These are phyloP conservation scores for Cucurbita moschata DNA, from an alignment of 306 rosid genomes.

Conservation along the genomic window DNA sequence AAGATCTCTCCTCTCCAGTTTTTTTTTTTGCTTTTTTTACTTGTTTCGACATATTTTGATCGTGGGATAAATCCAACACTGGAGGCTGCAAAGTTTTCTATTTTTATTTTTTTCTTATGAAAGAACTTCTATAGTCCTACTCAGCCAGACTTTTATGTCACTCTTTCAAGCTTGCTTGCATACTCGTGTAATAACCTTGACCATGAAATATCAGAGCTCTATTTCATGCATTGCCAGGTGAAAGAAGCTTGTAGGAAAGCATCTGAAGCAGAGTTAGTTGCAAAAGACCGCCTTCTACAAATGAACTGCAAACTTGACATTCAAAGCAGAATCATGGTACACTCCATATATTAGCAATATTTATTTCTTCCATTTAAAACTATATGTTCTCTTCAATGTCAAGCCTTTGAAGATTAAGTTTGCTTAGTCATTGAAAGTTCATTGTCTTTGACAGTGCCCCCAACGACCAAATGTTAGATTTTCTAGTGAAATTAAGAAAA, in stretches of 20 bases:
- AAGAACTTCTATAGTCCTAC: neutral
- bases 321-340: slow-evolving; percentile 56
- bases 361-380: neutral
- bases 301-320: slow-evolving; percentile 60
- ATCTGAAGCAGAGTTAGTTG: slow-evolving; percentile 40
- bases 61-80: too few relatives aligned
- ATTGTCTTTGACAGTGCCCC: slow-evolving; percentile 32
- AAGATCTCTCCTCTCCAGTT: too few relatives aligned
- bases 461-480: slow-evolving; percentile 60
- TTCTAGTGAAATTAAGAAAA: slow-evolving; percentile 33
- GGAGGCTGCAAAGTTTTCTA: neutral
- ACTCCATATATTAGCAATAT: neutral
- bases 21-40: too few relatives aligned
- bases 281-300: slow-evolving; percentile 37
- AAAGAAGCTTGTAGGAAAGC: slow-evolving; percentile 65
- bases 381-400: neutral
- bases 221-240: slow-evolving; percentile 28
- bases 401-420: neutral
- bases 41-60: too few relatives aligned
- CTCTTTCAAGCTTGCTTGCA: neutral
- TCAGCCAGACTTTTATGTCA: neutral
- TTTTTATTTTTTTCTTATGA: neutral
- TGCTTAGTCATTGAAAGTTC: neutral
- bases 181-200: neutral
- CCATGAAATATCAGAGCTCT: neutral